These are phyloP conservation scores for Coemansia sp. DNA, from an alignment of 192 early-diverging fungal species.

Conservation along the genomic window DNA sequence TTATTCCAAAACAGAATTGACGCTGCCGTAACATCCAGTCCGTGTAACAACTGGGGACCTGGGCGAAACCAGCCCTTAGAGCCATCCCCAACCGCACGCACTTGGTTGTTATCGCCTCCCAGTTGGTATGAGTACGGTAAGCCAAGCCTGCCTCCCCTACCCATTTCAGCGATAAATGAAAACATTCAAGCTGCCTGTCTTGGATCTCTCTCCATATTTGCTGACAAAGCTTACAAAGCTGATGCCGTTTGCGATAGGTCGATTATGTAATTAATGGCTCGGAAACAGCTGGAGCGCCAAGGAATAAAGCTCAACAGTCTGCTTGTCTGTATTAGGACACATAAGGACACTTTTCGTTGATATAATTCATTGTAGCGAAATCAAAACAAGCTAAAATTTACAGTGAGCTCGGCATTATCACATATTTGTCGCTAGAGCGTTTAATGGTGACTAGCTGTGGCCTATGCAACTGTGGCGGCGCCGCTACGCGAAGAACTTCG, in stretches of 20 bases:
- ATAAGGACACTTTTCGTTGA: no score
- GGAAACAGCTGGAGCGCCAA: background rate
- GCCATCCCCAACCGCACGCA: background rate
- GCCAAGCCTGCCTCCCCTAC: background rate
- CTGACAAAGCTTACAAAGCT: background rate
- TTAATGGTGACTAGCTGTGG: slow-evolving; percentile 42
- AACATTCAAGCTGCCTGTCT: background rate
- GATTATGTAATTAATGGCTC: background rate
- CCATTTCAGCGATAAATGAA: background rate
- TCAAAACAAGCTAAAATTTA: background rate
- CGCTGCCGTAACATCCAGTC: background rate
- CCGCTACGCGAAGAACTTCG: background rate
- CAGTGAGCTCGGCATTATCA: background rate
- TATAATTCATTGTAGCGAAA: no score
- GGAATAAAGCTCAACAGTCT: background rate
- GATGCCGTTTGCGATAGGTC: background rate
- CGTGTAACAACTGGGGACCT: background rate
- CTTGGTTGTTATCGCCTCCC: background rate
- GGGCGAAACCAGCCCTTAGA: background rate
- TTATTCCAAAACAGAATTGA: background rate
- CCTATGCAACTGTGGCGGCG: background rate
- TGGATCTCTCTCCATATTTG: background rate
- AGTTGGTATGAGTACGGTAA: background rate
- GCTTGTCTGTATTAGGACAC: background rate
- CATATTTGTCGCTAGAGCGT: slow-evolving; percentile 11